These are phyloP conservation scores for Lipomyces anomalus DNA, from an alignment of 805 yeast species.

Conservation along the genomic window DNA sequence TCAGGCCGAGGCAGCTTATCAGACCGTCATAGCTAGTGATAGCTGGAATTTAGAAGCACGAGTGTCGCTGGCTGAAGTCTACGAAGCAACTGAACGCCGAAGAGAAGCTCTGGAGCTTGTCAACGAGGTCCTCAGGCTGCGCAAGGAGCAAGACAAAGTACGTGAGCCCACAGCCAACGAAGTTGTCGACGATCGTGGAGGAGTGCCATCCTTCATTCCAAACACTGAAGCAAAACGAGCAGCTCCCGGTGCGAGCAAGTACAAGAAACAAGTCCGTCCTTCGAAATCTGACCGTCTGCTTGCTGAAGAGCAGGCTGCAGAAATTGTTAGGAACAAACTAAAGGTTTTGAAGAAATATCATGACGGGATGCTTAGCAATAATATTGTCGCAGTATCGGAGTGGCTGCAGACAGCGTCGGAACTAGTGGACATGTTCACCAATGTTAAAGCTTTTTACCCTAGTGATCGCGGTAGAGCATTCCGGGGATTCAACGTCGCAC, in stretches of 20 bases:
- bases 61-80: constrained; percentile 75
- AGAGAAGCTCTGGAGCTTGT: constrained; percentile 32
- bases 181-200: neutral
- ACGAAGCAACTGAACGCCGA: constrained; percentile 40
- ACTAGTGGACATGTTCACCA: constrained; percentile 73
- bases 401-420: constrained; percentile 86
- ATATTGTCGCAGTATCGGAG: constrained; percentile 56
- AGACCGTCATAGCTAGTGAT: constrained; percentile 42
- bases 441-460: constrained; percentile 72
- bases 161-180: constrained; percentile 1
- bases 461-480: constrained; percentile 65
- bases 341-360: constrained; percentile 14
- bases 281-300: constrained; percentile 9
- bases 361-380: constrained; percentile 27
- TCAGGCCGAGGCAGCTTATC: constrained; percentile 57
- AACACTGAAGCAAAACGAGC: constrained; percentile 6
- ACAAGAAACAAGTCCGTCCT: neutral
- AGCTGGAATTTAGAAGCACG: constrained; percentile 60
- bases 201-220: constrained; percentile 17
- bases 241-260: neutral
- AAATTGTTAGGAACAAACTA: constrained; percentile 13
- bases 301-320: constrained; percentile 19
- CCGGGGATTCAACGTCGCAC: constrained; percentile 58
- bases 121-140: constrained; percentile 26
- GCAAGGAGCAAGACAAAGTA: constrained; percentile 21